Evolutionary conservation across 805 yeast genomes (phyloP), one percentile per base, ranked within the genome.

Genomic region (Isabelozyma gotoi): DNA sequence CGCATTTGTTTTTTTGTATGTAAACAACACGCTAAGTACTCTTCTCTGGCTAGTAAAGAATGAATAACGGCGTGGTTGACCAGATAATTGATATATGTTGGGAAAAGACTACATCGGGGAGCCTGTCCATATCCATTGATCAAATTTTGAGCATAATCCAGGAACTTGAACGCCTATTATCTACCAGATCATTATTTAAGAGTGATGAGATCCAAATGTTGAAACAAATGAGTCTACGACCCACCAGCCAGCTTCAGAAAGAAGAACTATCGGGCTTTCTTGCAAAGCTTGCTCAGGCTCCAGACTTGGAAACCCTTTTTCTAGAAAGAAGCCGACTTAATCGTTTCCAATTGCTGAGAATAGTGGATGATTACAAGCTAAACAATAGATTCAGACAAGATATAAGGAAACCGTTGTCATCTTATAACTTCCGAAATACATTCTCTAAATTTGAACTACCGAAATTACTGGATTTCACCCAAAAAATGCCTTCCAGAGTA

Each of bases 221-320:
- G 17, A 40, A 43, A 19, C 42, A 45, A 32, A 53, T 59, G 52
- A 47, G 50, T 7, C 39, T 43, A 24, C 29, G 29, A 24, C 58
- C 59, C 17, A 40, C 49, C 18, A 38, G 55, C 37, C 57, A 47
- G 37, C 47, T 67, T 12, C 52, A 50, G 38, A 57, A 52, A 39
- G 32, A 39, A 2, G 65, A 63, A 24, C 49, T 64, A 15, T 42
- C 50, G 19, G 46, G 48, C 36, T 63, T 67, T 42, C 10, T 67
- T 6, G 40, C 60, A 16, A 57, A 52, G 19, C 43, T 65, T 24
- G 62, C 58, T 3, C 51, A 54, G 7, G 46, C 47, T 33, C 15
- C 44, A 14, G 46, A 46, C 17, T 52, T 65, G 33, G 54, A 53
- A 15, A 47, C 35, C 21, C 57, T 64, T 21, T 41, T 67, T 2